phyloP scores from a whole-genome alignment of 768 basidiomycete species.

The Porpolomopsis calyptriformis region DNA sequence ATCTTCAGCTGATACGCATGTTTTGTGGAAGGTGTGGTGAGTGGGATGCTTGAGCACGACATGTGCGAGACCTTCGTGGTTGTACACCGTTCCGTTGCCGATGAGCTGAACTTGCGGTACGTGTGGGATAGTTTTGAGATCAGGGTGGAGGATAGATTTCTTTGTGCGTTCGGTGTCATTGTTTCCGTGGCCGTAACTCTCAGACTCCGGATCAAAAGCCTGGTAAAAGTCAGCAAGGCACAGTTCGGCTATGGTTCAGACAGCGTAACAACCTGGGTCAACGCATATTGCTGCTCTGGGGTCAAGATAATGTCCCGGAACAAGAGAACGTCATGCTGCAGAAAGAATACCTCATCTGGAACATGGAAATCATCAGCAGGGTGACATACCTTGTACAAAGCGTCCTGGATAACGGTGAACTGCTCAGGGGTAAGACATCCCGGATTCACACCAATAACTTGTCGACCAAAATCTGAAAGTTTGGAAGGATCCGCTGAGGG shows the following conservation, averaged over 20 bases:
- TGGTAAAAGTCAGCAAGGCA: constrained; percentile 19
- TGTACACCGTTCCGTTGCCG: constrained; percentile 72
- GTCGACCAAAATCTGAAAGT: constrained; percentile 63
- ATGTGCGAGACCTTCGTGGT: constrained; percentile 71
- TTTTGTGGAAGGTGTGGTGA: constrained; percentile 84
- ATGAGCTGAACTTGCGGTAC: constrained; percentile 88
- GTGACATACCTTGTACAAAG: constrained; percentile 61
- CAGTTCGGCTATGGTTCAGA: background rate
- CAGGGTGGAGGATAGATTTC: constrained; percentile 79
- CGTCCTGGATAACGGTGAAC: constrained; percentile 56
- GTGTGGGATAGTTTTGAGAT: constrained; percentile 83
- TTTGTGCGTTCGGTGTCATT: constrained; percentile 68
- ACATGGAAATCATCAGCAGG: background rate
- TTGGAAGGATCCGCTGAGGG: constrained; percentile 56
- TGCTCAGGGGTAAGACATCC: constrained; percentile 47
- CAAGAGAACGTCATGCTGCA: constrained; percentile 60
- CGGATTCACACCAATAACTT: constrained; percentile 67
- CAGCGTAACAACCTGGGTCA: constrained; percentile 62
- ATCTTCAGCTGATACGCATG: constrained; percentile 59
- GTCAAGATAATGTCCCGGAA: constrained; percentile 61
- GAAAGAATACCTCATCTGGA: background rate
- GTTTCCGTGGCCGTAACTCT: constrained; percentile 78
- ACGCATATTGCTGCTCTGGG: constrained; percentile 74
- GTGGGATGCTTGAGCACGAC: constrained; percentile 78
- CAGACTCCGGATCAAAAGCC: constrained; percentile 61